Percentiles rank a stretch among this genome's conserved stretches.
phyloP scores from a whole-genome alignment of 2,329 filamentous ascomycete genomes.

The Chaetoscypha palmicola region DNA sequence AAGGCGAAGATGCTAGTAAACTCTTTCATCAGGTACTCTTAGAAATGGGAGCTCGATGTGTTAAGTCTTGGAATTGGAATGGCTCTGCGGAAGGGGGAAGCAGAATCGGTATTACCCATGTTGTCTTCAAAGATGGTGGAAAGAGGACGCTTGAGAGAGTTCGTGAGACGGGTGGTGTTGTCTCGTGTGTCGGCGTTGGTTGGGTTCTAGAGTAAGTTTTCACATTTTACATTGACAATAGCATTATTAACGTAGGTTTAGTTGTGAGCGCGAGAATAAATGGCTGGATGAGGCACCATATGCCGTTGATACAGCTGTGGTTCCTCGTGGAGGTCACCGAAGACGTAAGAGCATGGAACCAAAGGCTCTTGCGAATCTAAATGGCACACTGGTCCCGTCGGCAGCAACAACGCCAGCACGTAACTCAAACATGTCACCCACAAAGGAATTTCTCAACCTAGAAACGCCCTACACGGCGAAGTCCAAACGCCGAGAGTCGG shows the following conservation, averaged over 20 bases:
- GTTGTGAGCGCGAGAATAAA: conserved; percentile 67
- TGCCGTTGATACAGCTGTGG: conserved; percentile 56
- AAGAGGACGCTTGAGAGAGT: conserved; percentile 78
- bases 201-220: conserved; percentile 79
- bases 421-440: conserved; percentile 25
- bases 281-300: conserved; percentile 71
- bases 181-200: conserved; percentile 79
- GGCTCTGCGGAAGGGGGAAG: conserved; percentile 24
- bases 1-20: conserved; percentile 73
- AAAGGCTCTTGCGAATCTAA: conserved; percentile 59
- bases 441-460: conserved; percentile 26
- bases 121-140: conserved; percentile 83
- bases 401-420: conserved; percentile 24
- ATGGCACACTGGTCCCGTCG: conserved; percentile 54
- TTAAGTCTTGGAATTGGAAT: conserved; percentile 72
- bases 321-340: conserved; percentile 63
- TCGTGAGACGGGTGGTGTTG: conserved; percentile 60
- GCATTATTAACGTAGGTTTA: conserved; percentile 34
- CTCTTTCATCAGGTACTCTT: conserved; percentile 73
- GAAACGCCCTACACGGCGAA: conserved; percentile 28
- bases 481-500: conserved; percentile 26
- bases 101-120: conserved; percentile 75
- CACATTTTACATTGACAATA: conserved; percentile 2
- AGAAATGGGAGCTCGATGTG: conserved; percentile 74
- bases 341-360: conserved; percentile 80